Evolutionary conservation across 2,329 filamentous ascomycete genomes (phyloP), one percentile per base, ranked within the genome.

Genomic region (Ceratocystis eucalypticola): DNA sequence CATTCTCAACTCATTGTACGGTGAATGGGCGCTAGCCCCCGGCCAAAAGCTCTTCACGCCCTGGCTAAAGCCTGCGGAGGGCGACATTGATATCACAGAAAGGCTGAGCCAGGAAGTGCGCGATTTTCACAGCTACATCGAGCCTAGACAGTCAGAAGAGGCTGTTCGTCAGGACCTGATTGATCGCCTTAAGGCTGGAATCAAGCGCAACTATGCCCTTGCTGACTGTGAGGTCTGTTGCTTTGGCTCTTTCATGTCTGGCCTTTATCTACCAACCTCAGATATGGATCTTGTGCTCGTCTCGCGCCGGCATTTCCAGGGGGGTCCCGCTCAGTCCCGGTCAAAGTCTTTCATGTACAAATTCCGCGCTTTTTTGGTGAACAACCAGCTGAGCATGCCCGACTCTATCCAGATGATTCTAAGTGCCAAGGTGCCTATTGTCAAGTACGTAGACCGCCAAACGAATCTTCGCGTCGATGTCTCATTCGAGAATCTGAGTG

Each of bases 221-320:
- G 75, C 78, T 12, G 82, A 84, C 61, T 84, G 86, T 10, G 80
- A 86, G 62, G 78, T 96, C 6, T 79, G 82, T 44, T 81, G 87
- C 8, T 99, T 99, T 74, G 94, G 94, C n/a, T 97, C 94, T 0
- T 99, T 92, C 75, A 92, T 91, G 70, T 91, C 91, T 2, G 91
- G 89, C 0, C 78, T 91, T 6, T 85, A 85, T 70, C 76, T 85
- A 1, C 83, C 83, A 0, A 84, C 88, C 0, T 91, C 89, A 17
- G 94, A 99, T 73, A 96, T 99, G 86, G 94, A 99, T 73, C 80
- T 99, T 61, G 94, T 96, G 2, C 82, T 94, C 64, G 83, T 92
- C 63, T 85, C 82, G 0, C 72, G 73, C 2, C 77, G 79, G 30
- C 91, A 84, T 69, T 78, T 85, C 69, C 74, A 77, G 7, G 78